A percentile compares a stretch with the other conserved stretches of the same genome.
Evolutionary conservation across 495 filamentous ascomycete genomes (phyloP).

Genomic region (Xylaria castorea): DNA sequence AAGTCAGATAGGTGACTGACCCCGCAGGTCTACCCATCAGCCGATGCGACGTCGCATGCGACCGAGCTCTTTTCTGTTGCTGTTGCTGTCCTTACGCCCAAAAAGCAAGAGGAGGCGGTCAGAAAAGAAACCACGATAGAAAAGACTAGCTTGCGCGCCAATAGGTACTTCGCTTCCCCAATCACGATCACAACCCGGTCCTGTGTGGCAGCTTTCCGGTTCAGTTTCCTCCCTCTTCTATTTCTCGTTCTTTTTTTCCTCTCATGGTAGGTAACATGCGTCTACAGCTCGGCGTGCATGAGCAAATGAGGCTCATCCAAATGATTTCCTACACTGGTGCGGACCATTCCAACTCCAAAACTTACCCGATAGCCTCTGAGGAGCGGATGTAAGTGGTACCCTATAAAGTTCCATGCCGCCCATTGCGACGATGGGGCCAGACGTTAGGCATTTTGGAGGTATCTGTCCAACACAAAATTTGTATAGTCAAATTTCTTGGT

Average conservation of each 20-base stretch:
- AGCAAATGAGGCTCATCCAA: conserved; percentile 6
- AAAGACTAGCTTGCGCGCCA: not conserved
- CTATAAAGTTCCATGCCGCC: conserved; percentile 11
- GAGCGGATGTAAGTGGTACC: not conserved
- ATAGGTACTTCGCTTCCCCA: not conserved
- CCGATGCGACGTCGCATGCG: conserved; percentile 1
- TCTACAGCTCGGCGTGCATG: not conserved
- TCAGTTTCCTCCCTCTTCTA: conserved; percentile 11
- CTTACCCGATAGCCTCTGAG: not conserved
- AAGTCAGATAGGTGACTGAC: conserved; percentile 8
- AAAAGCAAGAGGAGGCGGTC: conserved; percentile 1
- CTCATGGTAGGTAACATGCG: not conserved
- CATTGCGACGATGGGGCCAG: conserved; percentile 12
- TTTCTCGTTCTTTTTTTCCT: not conserved
- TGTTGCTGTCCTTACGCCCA: not conserved
- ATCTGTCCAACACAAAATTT: not conserved
- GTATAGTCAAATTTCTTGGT: not conserved
- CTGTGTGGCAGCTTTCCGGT: not conserved
- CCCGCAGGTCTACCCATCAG: conserved; percentile 10
- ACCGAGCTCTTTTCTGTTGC: not conserved
- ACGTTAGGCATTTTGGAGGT: conserved; percentile 6
- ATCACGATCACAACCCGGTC: not conserved
- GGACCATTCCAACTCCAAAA: not conserved
- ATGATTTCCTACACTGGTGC: not conserved
- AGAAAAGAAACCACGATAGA: conserved; percentile 4